Evolutionary conservation across 2,329 filamentous ascomycete genomes (phyloP).

Genomic region (Alternaria gaisen): DNA sequence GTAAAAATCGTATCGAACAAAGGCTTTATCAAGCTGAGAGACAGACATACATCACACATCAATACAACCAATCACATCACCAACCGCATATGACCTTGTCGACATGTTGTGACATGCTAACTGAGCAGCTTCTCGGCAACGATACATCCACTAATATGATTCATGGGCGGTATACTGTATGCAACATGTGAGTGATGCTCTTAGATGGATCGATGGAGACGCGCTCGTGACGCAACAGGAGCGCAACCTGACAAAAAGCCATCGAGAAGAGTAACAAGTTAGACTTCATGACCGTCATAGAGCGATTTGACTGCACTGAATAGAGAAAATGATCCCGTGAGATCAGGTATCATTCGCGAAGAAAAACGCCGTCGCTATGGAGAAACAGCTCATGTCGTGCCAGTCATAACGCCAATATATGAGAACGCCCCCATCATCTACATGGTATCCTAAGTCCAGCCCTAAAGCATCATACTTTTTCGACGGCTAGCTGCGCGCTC

Average conservation of each 20-base stretch:
- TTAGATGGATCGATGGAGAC: not conserved
- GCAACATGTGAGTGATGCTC: too few relatives aligned
- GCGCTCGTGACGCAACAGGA: not conserved
- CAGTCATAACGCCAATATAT: not conserved
- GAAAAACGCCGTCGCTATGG: slow-evolving; percentile 18
- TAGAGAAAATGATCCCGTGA: not conserved
- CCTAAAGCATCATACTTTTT: slow-evolving; percentile 55
- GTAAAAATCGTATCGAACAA: not conserved
- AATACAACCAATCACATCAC: not conserved
- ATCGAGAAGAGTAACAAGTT: not conserved
- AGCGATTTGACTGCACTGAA: slow-evolving; percentile 5
- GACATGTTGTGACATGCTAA: not conserved
- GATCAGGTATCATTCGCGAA: slow-evolving; percentile 19
- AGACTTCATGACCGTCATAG: not conserved
- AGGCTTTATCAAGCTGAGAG: not conserved
- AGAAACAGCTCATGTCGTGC: slow-evolving; percentile 1
- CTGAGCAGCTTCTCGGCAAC: not conserved
- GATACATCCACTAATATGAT: not conserved
- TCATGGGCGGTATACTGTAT: not conserved
- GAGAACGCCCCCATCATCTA: slow-evolving; percentile 3
- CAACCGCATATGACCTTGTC: not conserved
- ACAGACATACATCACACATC: not conserved
- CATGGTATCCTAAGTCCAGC: slow-evolving; percentile 6
- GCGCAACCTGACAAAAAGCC: not conserved
- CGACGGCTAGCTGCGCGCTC: slow-evolving; percentile 52